phyloP scores from a whole-genome alignment of 208 protist species.

The Acanthamoeba lenticulata region DNA sequence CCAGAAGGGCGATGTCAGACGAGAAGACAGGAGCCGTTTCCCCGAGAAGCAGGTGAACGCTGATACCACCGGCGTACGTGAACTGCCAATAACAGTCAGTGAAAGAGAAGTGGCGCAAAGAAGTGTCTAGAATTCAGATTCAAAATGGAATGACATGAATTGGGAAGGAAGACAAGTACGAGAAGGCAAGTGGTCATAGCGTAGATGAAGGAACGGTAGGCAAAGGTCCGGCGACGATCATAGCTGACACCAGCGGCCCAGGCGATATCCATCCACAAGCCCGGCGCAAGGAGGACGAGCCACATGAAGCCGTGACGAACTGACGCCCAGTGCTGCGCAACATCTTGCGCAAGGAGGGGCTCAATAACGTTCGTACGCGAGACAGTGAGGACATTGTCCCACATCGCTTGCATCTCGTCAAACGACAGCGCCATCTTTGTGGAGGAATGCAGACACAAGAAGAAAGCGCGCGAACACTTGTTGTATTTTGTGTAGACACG shows the following conservation, averaged over 20 bases:
- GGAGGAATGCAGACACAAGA: neutral
- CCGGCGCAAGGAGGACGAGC: neutral
- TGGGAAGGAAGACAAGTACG: neutral
- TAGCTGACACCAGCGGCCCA: neutral
- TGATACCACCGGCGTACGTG: neutral
- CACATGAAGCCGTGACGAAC: neutral
- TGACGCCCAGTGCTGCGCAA: neutral
- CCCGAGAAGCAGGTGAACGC: neutral
- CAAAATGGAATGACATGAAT: neutral
- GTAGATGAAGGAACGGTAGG: conserved; percentile 42
- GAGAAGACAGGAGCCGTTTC: neutral
- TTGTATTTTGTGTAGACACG: too few species aligned
- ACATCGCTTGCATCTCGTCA: neutral
- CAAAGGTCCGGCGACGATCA: neutral
- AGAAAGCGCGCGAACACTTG: too few species aligned
- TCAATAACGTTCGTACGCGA: neutral
- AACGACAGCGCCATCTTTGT: neutral
- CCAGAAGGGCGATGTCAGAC: neutral
- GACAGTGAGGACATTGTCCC: neutral
- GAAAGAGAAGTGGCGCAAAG: neutral
- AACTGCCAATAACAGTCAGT: neutral
- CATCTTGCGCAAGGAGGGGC: neutral
- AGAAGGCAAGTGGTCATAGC: neutral
- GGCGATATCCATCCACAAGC: neutral
- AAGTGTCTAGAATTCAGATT: neutral